A percentile compares a stretch with the other conserved stretches of the same genome.
These are phyloP conservation scores for Dictyostelium discoideum DNA, from an alignment of 78 protist species.

Conservation along the genomic window DNA sequence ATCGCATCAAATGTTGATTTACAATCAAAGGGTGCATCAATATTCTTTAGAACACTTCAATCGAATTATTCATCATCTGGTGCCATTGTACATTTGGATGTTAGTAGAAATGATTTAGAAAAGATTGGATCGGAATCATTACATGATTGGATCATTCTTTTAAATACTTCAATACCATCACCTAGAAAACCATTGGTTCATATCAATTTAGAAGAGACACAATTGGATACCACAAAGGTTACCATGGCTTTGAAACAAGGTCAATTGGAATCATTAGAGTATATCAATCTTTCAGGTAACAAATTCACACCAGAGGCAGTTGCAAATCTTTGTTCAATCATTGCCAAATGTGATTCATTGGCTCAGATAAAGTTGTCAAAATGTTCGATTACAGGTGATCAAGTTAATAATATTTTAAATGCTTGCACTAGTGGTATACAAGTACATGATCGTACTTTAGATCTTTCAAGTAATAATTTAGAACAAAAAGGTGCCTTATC, in stretches of 20 bases:
- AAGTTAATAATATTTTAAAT: conserved; percentile 1
- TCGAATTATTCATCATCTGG: conserved; percentile 35
- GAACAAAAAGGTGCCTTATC: conserved; percentile 22
- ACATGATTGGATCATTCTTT: conserved; percentile 24
- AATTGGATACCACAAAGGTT: conserved; percentile 31
- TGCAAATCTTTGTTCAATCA: conserved; percentile 2
- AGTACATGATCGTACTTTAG: background rate
- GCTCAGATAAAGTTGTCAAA: background rate
- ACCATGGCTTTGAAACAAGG: conserved; percentile 38
- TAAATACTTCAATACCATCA: conserved; percentile 31
- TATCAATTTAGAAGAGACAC: conserved; percentile 36
- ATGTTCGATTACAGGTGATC: conserved; percentile 51
- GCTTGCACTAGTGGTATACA: conserved; percentile 38
- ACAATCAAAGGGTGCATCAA: conserved; percentile 51
- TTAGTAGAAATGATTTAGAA: conserved; percentile 34
- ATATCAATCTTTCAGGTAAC: conserved; percentile 28
- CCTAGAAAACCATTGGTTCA: conserved; percentile 47
- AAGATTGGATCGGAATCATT: conserved; percentile 45
- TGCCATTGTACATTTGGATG: conserved; percentile 6
- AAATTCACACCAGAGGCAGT: conserved; percentile 40
- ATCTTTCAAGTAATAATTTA: conserved; percentile 29
- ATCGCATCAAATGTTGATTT: conserved; percentile 10
- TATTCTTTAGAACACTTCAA: conserved; percentile 52
- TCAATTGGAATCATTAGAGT: conserved; percentile 6
- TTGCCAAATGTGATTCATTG: conserved; percentile 19